Conservation (phyloP, 345 rosid species). For the Chamaenerion angustifolium region DNA sequence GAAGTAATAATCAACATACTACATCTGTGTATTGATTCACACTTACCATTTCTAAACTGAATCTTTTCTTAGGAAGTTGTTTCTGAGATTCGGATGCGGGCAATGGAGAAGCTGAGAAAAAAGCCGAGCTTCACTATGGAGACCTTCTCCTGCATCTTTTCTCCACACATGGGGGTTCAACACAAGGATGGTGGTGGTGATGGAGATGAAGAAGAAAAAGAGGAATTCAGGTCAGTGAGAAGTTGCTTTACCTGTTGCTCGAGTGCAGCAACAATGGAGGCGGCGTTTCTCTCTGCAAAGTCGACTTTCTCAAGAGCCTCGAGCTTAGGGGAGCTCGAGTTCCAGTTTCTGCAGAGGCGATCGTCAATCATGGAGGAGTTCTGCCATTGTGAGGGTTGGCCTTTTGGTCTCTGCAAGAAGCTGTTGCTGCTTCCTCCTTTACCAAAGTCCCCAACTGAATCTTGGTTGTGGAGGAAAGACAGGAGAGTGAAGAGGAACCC, state of each 20-base stretch:
- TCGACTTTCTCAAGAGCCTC: slow-evolving; percentile 46
- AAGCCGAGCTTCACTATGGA: slow-evolving; percentile 29
- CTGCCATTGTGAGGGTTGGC: slow-evolving; percentile 84
- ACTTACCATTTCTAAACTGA: neutral
- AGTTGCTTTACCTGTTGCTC: slow-evolving; percentile 61
- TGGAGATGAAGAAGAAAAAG: slow-evolving; percentile 18
- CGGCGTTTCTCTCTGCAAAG: slow-evolving; percentile 29
- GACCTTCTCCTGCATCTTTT: slow-evolving; percentile 31
- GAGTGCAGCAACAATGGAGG: slow-evolving; percentile 39
- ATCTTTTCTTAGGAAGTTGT: slow-evolving; percentile 36
- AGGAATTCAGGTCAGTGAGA: slow-evolving; percentile 44
- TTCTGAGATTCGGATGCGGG: slow-evolving; percentile 50
- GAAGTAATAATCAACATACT: slow-evolving; percentile 36
- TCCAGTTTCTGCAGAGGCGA: slow-evolving; percentile 27
- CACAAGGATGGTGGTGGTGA: slow-evolving; percentile 9
- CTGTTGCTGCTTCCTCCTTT: slow-evolving; percentile 69
- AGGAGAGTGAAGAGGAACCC: slow-evolving; percentile 18
- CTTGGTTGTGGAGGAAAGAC: slow-evolving; percentile 80
- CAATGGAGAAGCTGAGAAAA: slow-evolving; percentile 63
- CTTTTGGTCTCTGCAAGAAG: slow-evolving; percentile 76
- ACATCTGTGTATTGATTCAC: neutral
- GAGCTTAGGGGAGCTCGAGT: slow-evolving; percentile 34
- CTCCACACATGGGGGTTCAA: slow-evolving; percentile 19
- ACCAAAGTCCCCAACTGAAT: slow-evolving; percentile 80
- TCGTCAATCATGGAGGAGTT: slow-evolving; percentile 45